phyloP scores from a whole-genome alignment of 768 basidiomycete genomes.

The Amanita rimosa region DNA sequence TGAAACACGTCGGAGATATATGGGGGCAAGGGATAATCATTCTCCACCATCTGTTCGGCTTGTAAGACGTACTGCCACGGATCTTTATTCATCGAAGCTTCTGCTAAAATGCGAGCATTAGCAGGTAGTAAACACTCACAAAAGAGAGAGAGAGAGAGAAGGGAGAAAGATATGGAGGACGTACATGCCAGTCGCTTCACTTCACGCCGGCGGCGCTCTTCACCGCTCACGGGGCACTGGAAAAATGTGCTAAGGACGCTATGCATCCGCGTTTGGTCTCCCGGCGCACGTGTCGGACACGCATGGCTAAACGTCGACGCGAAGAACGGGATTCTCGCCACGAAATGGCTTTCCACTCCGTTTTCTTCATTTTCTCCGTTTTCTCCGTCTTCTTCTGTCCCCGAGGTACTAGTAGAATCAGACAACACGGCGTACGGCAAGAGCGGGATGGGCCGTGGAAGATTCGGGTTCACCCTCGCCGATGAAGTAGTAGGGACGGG shows the following conservation, averaged over 20 bases:
- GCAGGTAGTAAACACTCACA: neutral
- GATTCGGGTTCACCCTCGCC: conserved; percentile 40
- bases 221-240: conserved; percentile 64
- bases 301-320: conserved; percentile 83
- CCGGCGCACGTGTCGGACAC: conserved; percentile 87
- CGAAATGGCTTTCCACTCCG: conserved; percentile 10
- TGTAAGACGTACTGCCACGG: conserved; percentile 67
- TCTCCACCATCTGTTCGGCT: conserved; percentile 83
- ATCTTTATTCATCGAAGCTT: conserved; percentile 47
- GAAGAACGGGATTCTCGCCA: conserved; percentile 47
- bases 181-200: conserved; percentile 26
- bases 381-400: conserved; percentile 8
- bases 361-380: neutral
- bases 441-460: conserved; percentile 31
- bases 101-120: conserved; percentile 28
- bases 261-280: conserved; percentile 77
- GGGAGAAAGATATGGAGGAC: conserved; percentile 5
- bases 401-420: too few relatives aligned
- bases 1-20: conserved; percentile 69
- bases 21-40: conserved; percentile 84
- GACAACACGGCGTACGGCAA: conserved; percentile 13
- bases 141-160: neutral
- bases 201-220: conserved; percentile 66
- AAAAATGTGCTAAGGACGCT: conserved; percentile 79
- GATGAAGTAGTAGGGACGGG: conserved; percentile 62